phyloP scores from a whole-genome alignment of 2,329 filamentous ascomycete genomes.

The Colletotrichum chrysophilum region DNA sequence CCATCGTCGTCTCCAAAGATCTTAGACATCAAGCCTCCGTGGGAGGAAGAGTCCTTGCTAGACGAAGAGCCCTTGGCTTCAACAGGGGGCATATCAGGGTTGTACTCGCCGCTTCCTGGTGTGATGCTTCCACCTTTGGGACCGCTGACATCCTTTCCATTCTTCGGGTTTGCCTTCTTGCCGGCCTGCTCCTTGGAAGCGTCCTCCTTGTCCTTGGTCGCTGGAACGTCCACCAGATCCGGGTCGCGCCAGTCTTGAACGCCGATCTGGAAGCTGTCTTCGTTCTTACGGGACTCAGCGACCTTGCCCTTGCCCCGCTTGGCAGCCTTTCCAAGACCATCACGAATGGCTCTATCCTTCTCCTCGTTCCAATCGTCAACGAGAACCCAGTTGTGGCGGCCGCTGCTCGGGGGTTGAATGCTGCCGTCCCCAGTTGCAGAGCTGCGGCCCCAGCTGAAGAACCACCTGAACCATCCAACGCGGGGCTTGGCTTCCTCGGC shows the following conservation, averaged over 20 bases:
- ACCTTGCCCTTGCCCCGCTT: constrained; percentile 31
- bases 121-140: constrained; percentile 71
- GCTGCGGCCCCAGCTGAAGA: constrained; percentile 42
- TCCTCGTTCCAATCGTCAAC: constrained; percentile 70
- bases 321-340: constrained; percentile 41
- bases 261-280: constrained; percentile 79
- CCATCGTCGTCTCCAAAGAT: constrained; percentile 53
- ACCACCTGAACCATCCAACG: constrained; percentile 49
- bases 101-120: constrained; percentile 76
- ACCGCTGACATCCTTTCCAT: constrained; percentile 32
- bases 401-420: constrained; percentile 73
- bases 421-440: constrained; percentile 48
- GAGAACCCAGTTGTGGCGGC: constrained; percentile 75
- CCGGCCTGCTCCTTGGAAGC: constrained; percentile 6
- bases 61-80: constrained; percentile 32
- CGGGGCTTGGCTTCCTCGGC: constrained; percentile 24
- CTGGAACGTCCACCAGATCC: constrained; percentile 33
- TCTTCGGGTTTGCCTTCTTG: constrained; percentile 23
- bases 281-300: constrained; percentile 24
- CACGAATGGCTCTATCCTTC: constrained; percentile 48
- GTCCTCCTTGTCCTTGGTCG: constrained; percentile 38
- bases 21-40: constrained; percentile 49
- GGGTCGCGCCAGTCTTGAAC: constrained; percentile 87
- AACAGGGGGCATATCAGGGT: constrained; percentile 30
- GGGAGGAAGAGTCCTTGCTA: constrained; percentile 1